A percentile compares a stretch with the other conserved stretches of the same genome.
phyloP scores from a whole-genome alignment of 2,329 filamentous ascomycete genomes.

The Calonectria leucothoes region DNA sequence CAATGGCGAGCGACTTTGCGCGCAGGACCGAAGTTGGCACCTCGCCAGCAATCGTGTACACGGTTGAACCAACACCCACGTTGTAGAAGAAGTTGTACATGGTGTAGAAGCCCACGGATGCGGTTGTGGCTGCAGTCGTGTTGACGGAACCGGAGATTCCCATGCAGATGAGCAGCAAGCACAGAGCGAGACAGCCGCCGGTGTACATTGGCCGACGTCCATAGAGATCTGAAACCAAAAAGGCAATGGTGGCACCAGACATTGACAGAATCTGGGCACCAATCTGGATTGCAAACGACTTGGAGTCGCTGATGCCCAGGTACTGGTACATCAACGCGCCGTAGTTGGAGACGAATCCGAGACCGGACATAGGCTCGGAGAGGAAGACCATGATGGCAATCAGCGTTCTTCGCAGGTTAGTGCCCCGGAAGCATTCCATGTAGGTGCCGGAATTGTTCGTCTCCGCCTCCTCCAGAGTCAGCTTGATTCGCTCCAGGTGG shows the following conservation, averaged over 20 bases:
- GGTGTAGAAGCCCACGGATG: conserved; percentile 49
- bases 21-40: conserved; percentile 56
- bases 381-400: conserved; percentile 56
- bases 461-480: conserved; percentile 58
- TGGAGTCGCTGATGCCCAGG: conserved; percentile 39
- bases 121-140: conserved; percentile 38
- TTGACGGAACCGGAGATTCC: conserved; percentile 40
- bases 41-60: conserved; percentile 57
- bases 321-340: conserved; percentile 49
- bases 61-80: conserved; percentile 53
- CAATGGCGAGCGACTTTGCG: conserved; percentile 56
- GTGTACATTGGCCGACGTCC: conserved; percentile 46
- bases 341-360: conserved; percentile 57
- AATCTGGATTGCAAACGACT: conserved; percentile 45
- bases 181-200: conserved; percentile 36
- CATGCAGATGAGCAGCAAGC: conserved; percentile 42
- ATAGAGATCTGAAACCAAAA: conserved; percentile 40
- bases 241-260: conserved; percentile 42
- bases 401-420: conserved; percentile 55
- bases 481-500: conserved; percentile 56
- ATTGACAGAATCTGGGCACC: conserved; percentile 45
- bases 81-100: conserved; percentile 57
- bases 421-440: conserved; percentile 55
- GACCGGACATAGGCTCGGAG: conserved; percentile 58
- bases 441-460: conserved; percentile 49